Percentiles rank a stretch among this genome's conserved stretches.
phyloP scores from a whole-genome alignment of 169 alveolate species.

The Theileria parva region DNA sequence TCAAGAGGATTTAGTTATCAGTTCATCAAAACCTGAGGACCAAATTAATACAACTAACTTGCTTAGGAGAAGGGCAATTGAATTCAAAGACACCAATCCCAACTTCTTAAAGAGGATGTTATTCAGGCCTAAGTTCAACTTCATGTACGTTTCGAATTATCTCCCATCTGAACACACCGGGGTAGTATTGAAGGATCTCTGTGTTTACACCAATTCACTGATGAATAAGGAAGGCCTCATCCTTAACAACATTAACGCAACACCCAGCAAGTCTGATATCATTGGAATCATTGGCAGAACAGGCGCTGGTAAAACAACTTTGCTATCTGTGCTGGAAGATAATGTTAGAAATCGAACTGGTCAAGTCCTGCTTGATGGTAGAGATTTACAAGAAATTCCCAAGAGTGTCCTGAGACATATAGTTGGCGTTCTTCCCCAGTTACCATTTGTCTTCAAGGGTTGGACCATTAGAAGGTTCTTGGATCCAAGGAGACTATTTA shows the following conservation, averaged over 20 bases:
- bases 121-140: neutral
- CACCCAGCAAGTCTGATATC: neutral
- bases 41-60: neutral
- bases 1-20: conserved; percentile 16
- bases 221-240: neutral
- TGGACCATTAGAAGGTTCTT: conserved; percentile 58
- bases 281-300: conserved; percentile 4
- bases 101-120: neutral
- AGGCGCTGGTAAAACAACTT: conserved; percentile 5
- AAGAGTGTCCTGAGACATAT: conserved; percentile 20
- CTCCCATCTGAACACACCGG: conserved; percentile 13
- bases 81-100: neutral
- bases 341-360: neutral
- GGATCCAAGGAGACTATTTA: conserved; percentile 45
- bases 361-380: neutral
- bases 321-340: conserved; percentile 19
- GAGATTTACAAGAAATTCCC: conserved; percentile 23
- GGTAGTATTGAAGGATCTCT: conserved; percentile 12
- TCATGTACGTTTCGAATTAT: neutral
- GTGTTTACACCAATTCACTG: conserved; percentile 10
- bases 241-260: neutral
- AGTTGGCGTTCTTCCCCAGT: conserved; percentile 43
- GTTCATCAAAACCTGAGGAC: neutral
- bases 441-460: conserved; percentile 44
- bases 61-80: neutral